Conservation (phyloP, 495 filamentous ascomycete species). For the Penicillium simplicissimum region DNA sequence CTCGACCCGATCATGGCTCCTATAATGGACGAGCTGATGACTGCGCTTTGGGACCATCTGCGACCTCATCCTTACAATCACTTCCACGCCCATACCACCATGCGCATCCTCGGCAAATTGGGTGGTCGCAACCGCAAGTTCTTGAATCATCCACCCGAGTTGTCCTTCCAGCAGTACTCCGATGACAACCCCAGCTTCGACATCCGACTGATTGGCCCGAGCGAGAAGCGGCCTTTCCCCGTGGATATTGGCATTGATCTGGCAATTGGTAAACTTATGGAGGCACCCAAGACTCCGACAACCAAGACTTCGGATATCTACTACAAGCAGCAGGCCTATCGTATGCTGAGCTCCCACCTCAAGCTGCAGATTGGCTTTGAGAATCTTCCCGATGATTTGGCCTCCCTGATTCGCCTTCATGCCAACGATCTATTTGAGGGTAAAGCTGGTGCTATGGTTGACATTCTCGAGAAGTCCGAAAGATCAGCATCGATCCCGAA, state of each 20-base stretch:
- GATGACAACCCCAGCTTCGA: constrained; percentile 88
- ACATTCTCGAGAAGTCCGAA: constrained; percentile 66
- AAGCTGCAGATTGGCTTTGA: constrained; percentile 90
- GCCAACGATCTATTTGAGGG: constrained; percentile 77
- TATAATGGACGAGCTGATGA: constrained; percentile 98
- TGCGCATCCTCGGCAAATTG: constrained; percentile 96
- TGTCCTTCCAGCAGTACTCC: constrained; percentile 78
- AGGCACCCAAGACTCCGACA: constrained; percentile 63
- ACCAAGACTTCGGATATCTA: constrained; percentile 76
- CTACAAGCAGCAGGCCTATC: constrained; percentile 91
- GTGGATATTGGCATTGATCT: constrained; percentile 81
- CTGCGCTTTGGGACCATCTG: constrained; percentile 91
- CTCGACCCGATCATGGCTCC: constrained; percentile 98
- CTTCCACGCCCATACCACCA: constrained; percentile 95
- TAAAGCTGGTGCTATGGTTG: constrained; percentile 64
- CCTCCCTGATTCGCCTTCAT: constrained; percentile 79
- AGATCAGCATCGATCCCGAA: constrained; percentile 80
- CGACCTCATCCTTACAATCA: constrained; percentile 92
- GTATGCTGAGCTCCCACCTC: constrained; percentile 79
- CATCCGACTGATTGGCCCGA: constrained; percentile 82
- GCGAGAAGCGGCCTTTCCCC: constrained; percentile 84
- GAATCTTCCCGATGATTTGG: constrained; percentile 84
- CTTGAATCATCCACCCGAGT: constrained; percentile 78
- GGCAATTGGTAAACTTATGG: constrained; percentile 82
- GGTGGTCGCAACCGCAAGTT: constrained; percentile 95